Base-by-base conservation (phyloP, 1,284 basidiomycete species). In the Fistulinella cinereoalba region DNA sequence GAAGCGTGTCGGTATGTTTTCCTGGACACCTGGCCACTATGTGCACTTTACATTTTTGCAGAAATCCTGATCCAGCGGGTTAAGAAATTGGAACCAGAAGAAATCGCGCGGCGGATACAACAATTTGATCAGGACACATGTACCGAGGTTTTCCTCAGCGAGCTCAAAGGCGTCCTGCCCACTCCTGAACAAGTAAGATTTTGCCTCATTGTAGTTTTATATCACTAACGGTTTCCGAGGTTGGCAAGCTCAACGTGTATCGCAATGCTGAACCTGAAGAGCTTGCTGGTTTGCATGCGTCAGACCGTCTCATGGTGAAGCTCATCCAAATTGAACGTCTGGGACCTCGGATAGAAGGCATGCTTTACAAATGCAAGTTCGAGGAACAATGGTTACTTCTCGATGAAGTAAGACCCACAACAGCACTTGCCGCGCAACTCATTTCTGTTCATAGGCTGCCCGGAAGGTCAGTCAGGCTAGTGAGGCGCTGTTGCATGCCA, bases 221-320 rank as follows among this genome's bases (percentile, higher is more conserved):
- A n/a, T n/a, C n/a, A n/a, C n/a, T n/a, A n/a, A n/a, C n/a, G n/a
- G 42, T n/a, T 42, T 49, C 27, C 36, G 36, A 92, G 86, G 81
- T 93, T 49, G 92, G 92, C 37, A 92, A 96, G 69, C 80, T 97
- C 38, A 92, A 93, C 60, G 82, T 92, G 1, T 96, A 99, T 66
- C 81, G 87, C 43, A 93, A 91, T 60, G 80, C 91, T 7, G 85
- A 87, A 47, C 80, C 85, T n/a, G 89, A 89, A 57, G 94, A 97
- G 61, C 79, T 99, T 16, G 84, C 84, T 32, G 80, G 83, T 37
- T 74, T 99, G 24, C 96, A 98, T 70, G 88, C 91, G 3, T 90
- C 97, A 8, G 96, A 99, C 71, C 83, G 97, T 21, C 79, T 99
- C 36, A 95, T 99, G 84, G 94, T 99, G 31, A 88, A 97, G 56